A percentile compares a stretch with the other conserved stretches of the same genome.
phyloP scores from a whole-genome alignment of 164 flowering plant species.

The Litsea cubeba region DNA sequence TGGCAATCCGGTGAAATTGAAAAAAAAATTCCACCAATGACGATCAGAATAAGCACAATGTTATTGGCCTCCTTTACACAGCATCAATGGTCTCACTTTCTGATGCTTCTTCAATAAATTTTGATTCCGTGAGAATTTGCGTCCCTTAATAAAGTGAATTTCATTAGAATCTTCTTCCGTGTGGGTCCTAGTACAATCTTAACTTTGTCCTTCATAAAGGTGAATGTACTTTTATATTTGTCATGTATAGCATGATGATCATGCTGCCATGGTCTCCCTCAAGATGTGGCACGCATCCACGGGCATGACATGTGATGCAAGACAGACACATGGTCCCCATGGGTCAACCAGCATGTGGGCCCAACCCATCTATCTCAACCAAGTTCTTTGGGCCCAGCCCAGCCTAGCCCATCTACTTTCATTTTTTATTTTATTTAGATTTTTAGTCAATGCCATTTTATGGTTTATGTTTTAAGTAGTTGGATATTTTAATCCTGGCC shows the following conservation, averaged over 20 bases:
- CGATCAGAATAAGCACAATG: neutral
- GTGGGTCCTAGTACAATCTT: neutral
- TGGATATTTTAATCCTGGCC: too few relatives aligned
- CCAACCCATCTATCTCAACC: too few relatives aligned
- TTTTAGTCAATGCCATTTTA: too few relatives aligned
- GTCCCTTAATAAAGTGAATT: neutral
- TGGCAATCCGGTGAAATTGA: slow-evolving; percentile 1
- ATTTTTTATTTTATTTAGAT: too few relatives aligned
- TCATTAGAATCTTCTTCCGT: neutral
- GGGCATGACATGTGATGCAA: neutral
- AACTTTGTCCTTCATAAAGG: neutral
- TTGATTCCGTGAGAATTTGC: neutral
- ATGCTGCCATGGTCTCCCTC: neutral
- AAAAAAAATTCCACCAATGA: neutral
- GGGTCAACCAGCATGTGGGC: too few relatives aligned
- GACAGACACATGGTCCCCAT: too few relatives aligned
- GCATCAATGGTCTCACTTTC: neutral
- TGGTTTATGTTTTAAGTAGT: too few relatives aligned
- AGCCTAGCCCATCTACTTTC: too few relatives aligned
- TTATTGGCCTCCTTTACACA: neutral
- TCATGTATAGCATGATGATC: neutral
- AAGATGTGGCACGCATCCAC: neutral
- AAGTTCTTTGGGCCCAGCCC: too few relatives aligned
- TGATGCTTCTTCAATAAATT: neutral
- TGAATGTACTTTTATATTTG: neutral